Evolutionary conservation across 2,329 filamentous ascomycete species (phyloP), one percentile per base, ranked within the genome.

Genomic region (Colletotrichum lini): DNA sequence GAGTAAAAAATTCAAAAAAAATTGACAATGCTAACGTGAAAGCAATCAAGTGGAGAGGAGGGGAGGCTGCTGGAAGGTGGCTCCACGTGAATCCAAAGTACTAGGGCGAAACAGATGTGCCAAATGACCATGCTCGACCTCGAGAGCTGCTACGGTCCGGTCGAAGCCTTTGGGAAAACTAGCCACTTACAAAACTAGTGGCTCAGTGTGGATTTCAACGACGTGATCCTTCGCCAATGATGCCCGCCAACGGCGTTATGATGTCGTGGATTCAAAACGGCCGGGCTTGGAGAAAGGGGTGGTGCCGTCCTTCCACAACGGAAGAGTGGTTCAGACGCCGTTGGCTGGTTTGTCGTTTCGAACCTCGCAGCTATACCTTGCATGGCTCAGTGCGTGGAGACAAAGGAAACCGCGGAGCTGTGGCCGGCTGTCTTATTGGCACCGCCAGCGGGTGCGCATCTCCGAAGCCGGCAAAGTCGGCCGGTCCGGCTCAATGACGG

Each of bases 331-430:
- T 3, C 10, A 12, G 10, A 53, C 30, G 38, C n/a, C 47, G 40
- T n/a, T 30, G 21, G 8, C 21, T 13, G 3, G 12, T 13, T 10
- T 30, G 30, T 16, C 30, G 23, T 58, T 53, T 62, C n/a, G 12
- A 21, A n/a, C 16, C 59, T 47, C 40, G n/a, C 16, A 7, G 30
- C 49, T 62, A 47, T 38, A 38, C 21, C 56, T 47, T 60, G 35
- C 13, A 16, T 15, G 57, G 12, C 18, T 15, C 40, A 40, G 30
- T 57, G 49, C 65, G 49, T 67, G 49, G n/a, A 7, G n/a, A n/a
- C 42, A n/a, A 18, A 53, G 15, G n/a, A 38, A 15, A 30, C n/a
- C 52, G 44, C 30, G 44, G n/a, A 18, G 53, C 42, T 16, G 8
- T 42, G n/a, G 26, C 49, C 23, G 16, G 21, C 26, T 16, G 61